Conservation (phyloP, 495 filamentous ascomycete genomes). For the Aspergillus bridgeri region DNA sequence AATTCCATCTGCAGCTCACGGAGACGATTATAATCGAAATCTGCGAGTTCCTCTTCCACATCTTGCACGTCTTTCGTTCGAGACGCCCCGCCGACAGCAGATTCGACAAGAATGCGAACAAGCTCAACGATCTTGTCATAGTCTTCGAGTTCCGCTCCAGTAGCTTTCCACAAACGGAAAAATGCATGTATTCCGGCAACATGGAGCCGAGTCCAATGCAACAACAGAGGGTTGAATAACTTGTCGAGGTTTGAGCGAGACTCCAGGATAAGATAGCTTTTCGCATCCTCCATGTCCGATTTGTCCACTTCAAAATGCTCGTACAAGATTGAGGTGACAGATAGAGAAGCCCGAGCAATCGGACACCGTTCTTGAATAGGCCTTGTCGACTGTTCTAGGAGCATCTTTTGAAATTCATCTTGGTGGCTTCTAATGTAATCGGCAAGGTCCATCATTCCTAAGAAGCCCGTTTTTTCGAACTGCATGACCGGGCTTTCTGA, state of each 20-base stretch:
- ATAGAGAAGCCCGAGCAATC: constrained; percentile 80
- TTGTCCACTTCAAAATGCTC: constrained; percentile 95
- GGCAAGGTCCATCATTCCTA: constrained; percentile 96
- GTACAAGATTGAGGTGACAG: constrained; percentile 83
- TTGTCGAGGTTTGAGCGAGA: constrained; percentile 77
- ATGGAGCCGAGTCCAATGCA: constrained; percentile 97
- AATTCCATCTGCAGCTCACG: constrained; percentile 94
- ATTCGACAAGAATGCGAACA: constrained; percentile 85
- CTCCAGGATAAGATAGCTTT: constrained; percentile 73
- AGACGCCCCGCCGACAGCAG: constrained; percentile 79
- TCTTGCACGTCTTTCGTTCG: constrained; percentile 84
- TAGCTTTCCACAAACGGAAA: constrained; percentile 87
- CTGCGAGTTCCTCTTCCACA: constrained; percentile 81
- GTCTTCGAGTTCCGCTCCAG: constrained; percentile 77
- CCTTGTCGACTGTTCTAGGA: constrained; percentile 83
- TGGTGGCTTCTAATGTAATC: constrained; percentile 90
- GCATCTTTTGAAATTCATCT: constrained; percentile 84
- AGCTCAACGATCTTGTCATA: constrained; percentile 91
- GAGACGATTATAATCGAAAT: constrained; percentile 73
- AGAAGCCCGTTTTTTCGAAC: constrained; percentile 80
- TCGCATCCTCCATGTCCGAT: constrained; percentile 75
- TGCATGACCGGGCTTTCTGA: constrained; percentile 81
- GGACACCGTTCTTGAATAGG: constrained; percentile 74
- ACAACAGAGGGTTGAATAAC: constrained; percentile 78
- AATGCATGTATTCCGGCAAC: constrained; percentile 84